Evolutionary conservation across 192 early-diverging fungal species (phyloP), one percentile per base, ranked within the genome.

Genomic region (Mortierella hygrophila): DNA sequence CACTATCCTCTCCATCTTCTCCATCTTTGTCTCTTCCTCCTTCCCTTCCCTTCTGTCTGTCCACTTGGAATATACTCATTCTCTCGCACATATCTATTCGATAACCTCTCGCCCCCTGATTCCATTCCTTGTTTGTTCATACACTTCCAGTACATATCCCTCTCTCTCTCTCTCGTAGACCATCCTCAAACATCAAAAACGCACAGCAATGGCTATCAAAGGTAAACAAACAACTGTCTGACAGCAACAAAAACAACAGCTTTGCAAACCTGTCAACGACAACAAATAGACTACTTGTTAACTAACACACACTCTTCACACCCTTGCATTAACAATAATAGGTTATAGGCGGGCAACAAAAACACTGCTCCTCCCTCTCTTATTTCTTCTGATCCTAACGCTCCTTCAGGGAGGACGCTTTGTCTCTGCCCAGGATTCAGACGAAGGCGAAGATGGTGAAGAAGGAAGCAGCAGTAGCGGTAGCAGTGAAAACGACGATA

Each of bases 311-410:
- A 0, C n/a, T 3, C 5, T 26, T 65, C 60, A 52, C 49, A 13
- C 18, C 20, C 9, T 38, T 38, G 11, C 6, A 38, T 8, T 38
- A 4, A 13, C 44, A 47, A 15, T 23, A 18, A 57, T 69, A 75
- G 80, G 80, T 42, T 68, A 47, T 69, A 38, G 52, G 65, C 72
- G 68, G 0, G 38, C 20, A 40, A 41, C 65, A 69, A 70, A 75
- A 49, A 41, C 55, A 4, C 13, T 75, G 42, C 20, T 75, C 6
- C 80, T 81, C 6, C 74, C 68, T 35, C 65, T 82, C 8, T 32
- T 80, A 3, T 74, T 80, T 29, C 44, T 76, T 21, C 21, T 82
- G 5, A 54, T 76, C 32, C 54, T 82, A 37, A 72, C 75, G 4
- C 18, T 82, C 29, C 11, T 76, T 1, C 75, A 72, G 3, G 73